Percentiles rank a stretch among this genome's conserved stretches.
phyloP scores from a whole-genome alignment of 768 basidiomycete species.

The Suillus paluster region DNA sequence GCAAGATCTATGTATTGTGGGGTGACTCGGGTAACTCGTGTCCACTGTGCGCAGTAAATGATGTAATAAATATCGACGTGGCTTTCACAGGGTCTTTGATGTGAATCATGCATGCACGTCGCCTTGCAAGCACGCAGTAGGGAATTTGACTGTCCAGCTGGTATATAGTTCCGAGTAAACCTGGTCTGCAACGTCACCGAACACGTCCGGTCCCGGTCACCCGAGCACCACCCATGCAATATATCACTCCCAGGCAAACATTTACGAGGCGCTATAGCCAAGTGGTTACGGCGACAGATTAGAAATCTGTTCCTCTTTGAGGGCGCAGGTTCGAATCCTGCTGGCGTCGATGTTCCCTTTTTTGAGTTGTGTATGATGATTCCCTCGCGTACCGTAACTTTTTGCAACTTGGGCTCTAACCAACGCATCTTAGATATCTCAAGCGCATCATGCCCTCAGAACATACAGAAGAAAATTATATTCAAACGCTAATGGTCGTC shows the following conservation, averaged over 20 bases:
- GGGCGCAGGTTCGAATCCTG: conserved; percentile 51
- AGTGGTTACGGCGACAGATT: conserved; percentile 68
- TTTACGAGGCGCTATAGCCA: conserved; percentile 59
- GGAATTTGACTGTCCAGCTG: too few relatives aligned
- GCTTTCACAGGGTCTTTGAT: background rate
- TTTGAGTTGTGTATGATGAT: background rate
- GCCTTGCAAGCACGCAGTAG: background rate
- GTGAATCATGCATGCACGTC: background rate
- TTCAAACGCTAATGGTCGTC: too few relatives aligned
- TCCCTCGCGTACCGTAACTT: too few relatives aligned
- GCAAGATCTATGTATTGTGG: background rate
- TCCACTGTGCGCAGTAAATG: background rate
- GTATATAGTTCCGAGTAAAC: too few relatives aligned
- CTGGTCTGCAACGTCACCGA: too few relatives aligned
- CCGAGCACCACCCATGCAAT: too few relatives aligned
- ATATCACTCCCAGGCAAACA: too few relatives aligned
- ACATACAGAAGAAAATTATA: too few relatives aligned
- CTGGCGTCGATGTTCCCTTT: conserved; percentile 38
- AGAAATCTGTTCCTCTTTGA: conserved; percentile 37
- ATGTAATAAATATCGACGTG: conserved; percentile 2
- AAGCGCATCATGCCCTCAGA: too few relatives aligned
- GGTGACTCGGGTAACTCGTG: background rate
- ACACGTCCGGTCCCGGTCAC: background rate
- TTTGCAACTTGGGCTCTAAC: too few relatives aligned
- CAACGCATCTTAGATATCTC: too few relatives aligned